phyloP scores from a whole-genome alignment of 2,329 filamentous ascomycete genomes.

The Chrysosporium queenslandicum region DNA sequence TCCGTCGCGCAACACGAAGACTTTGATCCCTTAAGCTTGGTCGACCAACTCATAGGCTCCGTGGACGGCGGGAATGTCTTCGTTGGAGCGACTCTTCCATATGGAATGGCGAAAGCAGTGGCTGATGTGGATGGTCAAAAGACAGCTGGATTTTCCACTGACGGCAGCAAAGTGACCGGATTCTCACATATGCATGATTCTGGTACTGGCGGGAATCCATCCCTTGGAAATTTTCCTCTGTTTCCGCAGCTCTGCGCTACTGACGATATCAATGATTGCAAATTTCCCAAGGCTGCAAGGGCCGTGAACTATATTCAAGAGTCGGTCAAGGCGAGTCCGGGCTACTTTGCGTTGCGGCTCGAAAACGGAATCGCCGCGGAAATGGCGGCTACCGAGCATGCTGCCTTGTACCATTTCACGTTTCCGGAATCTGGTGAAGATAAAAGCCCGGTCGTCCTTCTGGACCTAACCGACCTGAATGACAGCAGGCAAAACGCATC shows the following conservation, averaged over 20 bases:
- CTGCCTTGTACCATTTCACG: conserved; percentile 56
- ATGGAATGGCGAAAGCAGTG: conserved; percentile 48
- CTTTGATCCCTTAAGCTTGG: conserved; percentile 26
- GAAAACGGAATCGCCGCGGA: conserved; percentile 51
- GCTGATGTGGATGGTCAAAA: conserved; percentile 44
- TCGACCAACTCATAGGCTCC: conserved; percentile 48
- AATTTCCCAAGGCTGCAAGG: conserved; percentile 48
- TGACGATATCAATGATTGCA: conserved; percentile 53
- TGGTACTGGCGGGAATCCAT: conserved; percentile 47
- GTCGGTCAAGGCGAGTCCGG: conserved; percentile 50
- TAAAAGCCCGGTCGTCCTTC: conserved; percentile 50
- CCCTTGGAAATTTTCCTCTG: conserved; percentile 62
- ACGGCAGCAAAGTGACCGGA: conserved; percentile 42
- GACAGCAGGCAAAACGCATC: conserved; percentile 46
- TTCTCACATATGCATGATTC: conserved; percentile 46
- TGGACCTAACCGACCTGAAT: conserved; percentile 56
- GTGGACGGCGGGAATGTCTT: conserved; percentile 48
- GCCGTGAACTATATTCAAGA: conserved; percentile 40
- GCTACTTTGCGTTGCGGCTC: conserved; percentile 55
- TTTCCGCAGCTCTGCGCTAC: conserved; percentile 56
- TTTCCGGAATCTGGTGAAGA: conserved; percentile 38
- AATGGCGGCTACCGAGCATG: conserved; percentile 58
- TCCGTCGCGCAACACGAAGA: background rate
- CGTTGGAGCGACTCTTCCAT: conserved; percentile 46
- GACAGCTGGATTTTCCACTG: conserved; percentile 48